Conservation (phyloP, 2,329 filamentous ascomycete species). For the Botrytis paeoniae region DNA sequence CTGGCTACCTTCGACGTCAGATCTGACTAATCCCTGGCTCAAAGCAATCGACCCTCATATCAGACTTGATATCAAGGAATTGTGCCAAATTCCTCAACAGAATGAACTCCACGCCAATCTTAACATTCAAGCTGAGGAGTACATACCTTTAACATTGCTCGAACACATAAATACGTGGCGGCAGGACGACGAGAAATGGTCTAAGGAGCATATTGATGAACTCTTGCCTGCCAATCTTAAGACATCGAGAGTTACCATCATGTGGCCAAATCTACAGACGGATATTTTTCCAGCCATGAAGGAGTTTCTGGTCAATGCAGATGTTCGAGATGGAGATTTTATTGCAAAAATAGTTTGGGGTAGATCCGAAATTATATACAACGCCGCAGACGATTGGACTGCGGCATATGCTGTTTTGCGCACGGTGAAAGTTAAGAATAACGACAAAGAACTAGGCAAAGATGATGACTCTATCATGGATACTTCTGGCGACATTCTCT, state of each 20-base stretch:
- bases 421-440: background rate
- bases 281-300: background rate
- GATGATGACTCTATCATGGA: background rate
- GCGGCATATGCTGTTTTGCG: slow-evolving; percentile 4
- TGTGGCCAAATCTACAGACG: background rate
- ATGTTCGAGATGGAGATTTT: slow-evolving; percentile 1
- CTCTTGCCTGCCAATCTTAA: background rate
- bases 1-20: background rate
- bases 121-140: background rate
- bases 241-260: background rate
- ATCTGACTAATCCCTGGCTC: background rate
- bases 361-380: background rate
- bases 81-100: background rate
- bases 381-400: background rate
- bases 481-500: background rate
- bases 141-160: background rate
- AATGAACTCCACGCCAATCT: background rate
- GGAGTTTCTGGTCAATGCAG: background rate
- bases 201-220: background rate
- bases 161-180: slow-evolving; percentile 4
- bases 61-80: background rate
- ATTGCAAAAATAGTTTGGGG: slow-evolving; percentile 6
- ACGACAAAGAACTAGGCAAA: background rate
- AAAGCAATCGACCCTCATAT: background rate
- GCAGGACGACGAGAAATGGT: background rate